These are phyloP conservation scores for Alternaria atra DNA, from an alignment of 2,329 filamentous ascomycete genomes.

Conservation along the genomic window DNA sequence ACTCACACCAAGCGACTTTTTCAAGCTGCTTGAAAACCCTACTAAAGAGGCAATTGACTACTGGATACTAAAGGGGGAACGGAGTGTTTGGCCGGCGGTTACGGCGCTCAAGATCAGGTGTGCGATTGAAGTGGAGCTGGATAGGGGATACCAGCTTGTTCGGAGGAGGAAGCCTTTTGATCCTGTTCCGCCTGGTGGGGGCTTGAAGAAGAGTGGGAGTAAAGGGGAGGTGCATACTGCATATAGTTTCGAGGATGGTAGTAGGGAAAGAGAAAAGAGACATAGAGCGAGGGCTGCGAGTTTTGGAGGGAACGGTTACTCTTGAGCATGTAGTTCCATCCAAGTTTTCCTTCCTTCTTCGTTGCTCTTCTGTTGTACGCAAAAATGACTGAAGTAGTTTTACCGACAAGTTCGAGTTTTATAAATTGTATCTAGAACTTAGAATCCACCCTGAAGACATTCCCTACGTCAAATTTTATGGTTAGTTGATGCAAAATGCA, in stretches of 20 bases:
- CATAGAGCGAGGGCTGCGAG: conserved; percentile 41
- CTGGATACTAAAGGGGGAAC: conserved; percentile 86
- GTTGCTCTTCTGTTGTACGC: background rate
- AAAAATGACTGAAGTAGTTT: background rate
- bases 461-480: too few relatives aligned
- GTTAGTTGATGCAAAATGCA: too few relatives aligned
- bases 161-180: conserved; percentile 62
- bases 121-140: conserved; percentile 86
- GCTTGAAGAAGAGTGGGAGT: conserved; percentile 36
- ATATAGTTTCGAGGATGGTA: conserved; percentile 22
- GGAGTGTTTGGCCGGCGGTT: conserved; percentile 90
- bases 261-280: conserved; percentile 6
- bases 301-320: conserved; percentile 31
- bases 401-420: too few relatives aligned
- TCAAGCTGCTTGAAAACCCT: conserved; percentile 82
- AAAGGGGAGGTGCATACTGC: conserved; percentile 26
- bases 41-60: conserved; percentile 78
- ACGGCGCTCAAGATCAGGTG: conserved; percentile 82
- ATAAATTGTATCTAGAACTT: too few relatives aligned
- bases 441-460: too few relatives aligned
- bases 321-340: background rate
- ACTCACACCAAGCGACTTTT: conserved; percentile 75
- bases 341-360: background rate
- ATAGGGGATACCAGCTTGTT: conserved; percentile 83
- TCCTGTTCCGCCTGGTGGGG: conserved; percentile 26